A percentile compares a stretch with the other conserved stretches of the same genome.
Evolutionary conservation across 129 eudicot species (phyloP).

Genomic region (Pseudognaphalium luteoalbum): DNA sequence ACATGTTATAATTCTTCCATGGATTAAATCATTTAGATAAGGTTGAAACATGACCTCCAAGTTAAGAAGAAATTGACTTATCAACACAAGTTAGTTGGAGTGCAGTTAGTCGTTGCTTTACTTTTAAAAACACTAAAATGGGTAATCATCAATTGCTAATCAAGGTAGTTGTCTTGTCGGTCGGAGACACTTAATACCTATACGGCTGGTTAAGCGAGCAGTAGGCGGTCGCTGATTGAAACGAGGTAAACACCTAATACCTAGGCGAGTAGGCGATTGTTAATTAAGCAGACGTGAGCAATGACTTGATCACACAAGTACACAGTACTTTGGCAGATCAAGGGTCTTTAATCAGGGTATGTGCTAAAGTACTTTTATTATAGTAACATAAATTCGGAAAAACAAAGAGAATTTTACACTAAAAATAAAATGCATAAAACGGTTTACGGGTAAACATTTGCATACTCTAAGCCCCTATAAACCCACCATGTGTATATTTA

Average conservation of each 20-base stretch:
- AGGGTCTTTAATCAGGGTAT: background rate
- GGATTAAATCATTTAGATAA: background rate
- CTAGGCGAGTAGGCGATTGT: background rate
- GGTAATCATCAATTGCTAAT: conserved; percentile 2
- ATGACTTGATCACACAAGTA: background rate
- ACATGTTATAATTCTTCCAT: background rate
- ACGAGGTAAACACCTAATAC: background rate
- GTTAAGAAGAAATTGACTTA: background rate
- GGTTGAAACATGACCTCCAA: conserved; percentile 7
- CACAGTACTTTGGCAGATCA: background rate
- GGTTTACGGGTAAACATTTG: background rate
- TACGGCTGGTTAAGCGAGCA: background rate
- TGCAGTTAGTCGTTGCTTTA: conserved; percentile 10
- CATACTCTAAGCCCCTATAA: background rate
- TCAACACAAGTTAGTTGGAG: background rate
- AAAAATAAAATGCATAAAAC: too few relatives aligned
- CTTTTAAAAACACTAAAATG: background rate
- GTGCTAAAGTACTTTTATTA: background rate
- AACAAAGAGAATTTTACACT: background rate
- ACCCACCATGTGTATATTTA: background rate
- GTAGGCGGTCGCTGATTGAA: background rate
- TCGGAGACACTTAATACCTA: background rate
- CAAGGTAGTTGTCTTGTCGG: background rate
- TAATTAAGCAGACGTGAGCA: background rate
- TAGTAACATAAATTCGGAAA: background rate